Evolutionary conservation across 768 basidiomycete genomes (phyloP), one percentile per base, ranked within the genome.

Genomic region (Collybia nuda): DNA sequence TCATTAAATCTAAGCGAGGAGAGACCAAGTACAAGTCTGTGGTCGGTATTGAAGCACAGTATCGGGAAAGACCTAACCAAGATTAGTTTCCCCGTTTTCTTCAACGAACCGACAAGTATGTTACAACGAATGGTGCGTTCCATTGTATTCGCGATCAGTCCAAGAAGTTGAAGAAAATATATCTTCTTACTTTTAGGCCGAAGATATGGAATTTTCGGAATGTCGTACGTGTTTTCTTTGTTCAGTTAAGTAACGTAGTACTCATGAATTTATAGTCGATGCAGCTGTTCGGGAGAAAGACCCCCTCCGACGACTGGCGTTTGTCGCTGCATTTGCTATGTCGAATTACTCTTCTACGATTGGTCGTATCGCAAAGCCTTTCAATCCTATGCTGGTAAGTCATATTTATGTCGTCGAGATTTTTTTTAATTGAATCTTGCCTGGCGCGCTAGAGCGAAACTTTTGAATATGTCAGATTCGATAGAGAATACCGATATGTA

Each of bases 141-240:
- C 68, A 6, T 2, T 12, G 35, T 18, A 12, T 19, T 44, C 11
- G 53, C 21, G 24, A 36, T 19, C 24, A 58, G 37, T 54, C 52
- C 79, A 11, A 19, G 26, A 23, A 35, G 23, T 39, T n/a, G n/a
- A 18, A 39, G 74, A 72, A 90, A 26, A 26, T 7, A 11, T 28
- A 32, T 14, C 12, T 32, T 32, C 2, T 32, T 32, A 11, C 9
- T 32, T 14, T 32, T 32, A 32, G 32, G 32, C 94, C 9, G 95
- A 98, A 70, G 95, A 98, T 68, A 96, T 96, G 92, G 95, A 97
- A 67, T 97, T 95, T 68, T 86, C 90, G 0, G 92, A 93, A 57
- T 96, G 93, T 61, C 70, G 89, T 91, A 60, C 74, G 90, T 81
- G 3, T 2, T 18, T 22, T 40, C 47, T 15, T 9, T 29, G 56